These are phyloP conservation scores for Phytophthora syringae DNA, from an alignment of 352 stramenopile genomes.

Conservation along the genomic window DNA sequence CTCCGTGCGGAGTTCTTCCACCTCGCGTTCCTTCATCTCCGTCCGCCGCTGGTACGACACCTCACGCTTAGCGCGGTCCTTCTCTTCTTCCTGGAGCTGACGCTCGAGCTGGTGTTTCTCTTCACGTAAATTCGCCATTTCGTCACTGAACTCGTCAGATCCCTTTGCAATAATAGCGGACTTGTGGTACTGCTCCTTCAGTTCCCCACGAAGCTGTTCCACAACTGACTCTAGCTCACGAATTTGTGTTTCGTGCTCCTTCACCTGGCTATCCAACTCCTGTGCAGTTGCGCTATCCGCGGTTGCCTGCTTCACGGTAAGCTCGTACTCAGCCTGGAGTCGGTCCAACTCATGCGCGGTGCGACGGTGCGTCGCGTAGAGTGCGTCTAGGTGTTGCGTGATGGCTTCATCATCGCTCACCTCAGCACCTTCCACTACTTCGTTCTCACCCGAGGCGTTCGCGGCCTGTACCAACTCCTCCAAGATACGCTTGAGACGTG, in stretches of 20 bases:
- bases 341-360: constrained; percentile 48
- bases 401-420: constrained; percentile 41
- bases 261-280: constrained; percentile 47
- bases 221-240: constrained; percentile 53
- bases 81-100: constrained; percentile 42
- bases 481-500: constrained; percentile 48
- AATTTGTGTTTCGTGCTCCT: constrained; percentile 51
- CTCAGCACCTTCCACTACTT: constrained; percentile 31
- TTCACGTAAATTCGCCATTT: constrained; percentile 49
- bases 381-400: constrained; percentile 38
- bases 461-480: constrained; percentile 48
- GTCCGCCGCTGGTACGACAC: constrained; percentile 47
- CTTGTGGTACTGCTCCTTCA: constrained; percentile 61
- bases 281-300: constrained; percentile 41
- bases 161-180: constrained; percentile 44
- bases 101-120: constrained; percentile 50
- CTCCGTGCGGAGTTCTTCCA: constrained; percentile 46
- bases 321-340: constrained; percentile 55
- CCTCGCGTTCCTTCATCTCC: constrained; percentile 52
- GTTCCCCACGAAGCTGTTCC: constrained; percentile 42
- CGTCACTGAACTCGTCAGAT: constrained; percentile 53
- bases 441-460: constrained; percentile 30
- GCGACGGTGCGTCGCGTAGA: constrained; percentile 45
- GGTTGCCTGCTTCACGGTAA: constrained; percentile 42
- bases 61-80: constrained; percentile 48